These are phyloP conservation scores for Lepidium campestre DNA, from an alignment of 441 rosid genomes.

Conservation along the genomic window DNA sequence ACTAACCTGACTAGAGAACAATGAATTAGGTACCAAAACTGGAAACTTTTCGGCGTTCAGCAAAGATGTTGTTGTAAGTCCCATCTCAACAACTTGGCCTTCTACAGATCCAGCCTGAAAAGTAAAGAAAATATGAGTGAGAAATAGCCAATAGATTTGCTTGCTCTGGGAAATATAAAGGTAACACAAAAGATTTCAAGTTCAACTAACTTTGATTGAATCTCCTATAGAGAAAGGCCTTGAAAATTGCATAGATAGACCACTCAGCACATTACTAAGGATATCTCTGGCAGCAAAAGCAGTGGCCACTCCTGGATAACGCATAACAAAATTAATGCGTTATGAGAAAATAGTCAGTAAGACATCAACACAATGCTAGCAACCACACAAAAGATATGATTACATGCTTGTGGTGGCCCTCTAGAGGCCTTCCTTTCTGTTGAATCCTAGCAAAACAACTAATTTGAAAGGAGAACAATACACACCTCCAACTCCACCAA, in stretches of 20 bases:
- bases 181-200: neutral
- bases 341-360: neutral
- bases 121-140: neutral
- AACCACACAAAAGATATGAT: neutral
- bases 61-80: conserved; percentile 74
- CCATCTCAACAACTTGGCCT: conserved; percentile 92
- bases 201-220: conserved; percentile 68
- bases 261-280: conserved; percentile 90
- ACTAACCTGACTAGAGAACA: conserved; percentile 88
- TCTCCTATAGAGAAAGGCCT: conserved; percentile 91
- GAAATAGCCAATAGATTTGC: neutral
- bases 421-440: neutral
- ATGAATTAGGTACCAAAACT: conserved; percentile 80
- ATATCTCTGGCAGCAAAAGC: conserved; percentile 90
- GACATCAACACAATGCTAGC: neutral
- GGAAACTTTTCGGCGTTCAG: conserved; percentile 76
- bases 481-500: conserved; percentile 94
- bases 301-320: conserved; percentile 79
- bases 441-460: neutral
- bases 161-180: neutral
- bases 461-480: neutral
- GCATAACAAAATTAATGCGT: neutral
- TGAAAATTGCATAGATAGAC: conserved; percentile 79
- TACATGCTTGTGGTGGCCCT: neutral
- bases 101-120: conserved; percentile 83